Conservation (phyloP, 2,329 filamentous ascomycete genomes). For the Sporothrix variecibatus region DNA sequence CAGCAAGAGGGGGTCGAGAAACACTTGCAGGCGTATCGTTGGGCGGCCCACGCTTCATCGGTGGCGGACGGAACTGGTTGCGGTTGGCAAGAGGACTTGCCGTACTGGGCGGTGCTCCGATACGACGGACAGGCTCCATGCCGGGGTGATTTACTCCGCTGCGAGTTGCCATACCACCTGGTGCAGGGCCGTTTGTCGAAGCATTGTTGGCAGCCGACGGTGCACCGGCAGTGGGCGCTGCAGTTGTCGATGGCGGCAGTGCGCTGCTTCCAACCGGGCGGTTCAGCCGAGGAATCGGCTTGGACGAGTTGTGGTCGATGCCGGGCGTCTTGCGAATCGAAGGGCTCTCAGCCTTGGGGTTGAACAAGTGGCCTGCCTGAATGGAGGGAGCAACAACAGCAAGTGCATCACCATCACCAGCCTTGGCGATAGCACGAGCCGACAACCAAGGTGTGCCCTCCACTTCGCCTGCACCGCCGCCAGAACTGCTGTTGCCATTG, state of each 20-base stretch:
- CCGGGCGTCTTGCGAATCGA: conserved; percentile 88
- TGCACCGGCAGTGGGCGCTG: background rate
- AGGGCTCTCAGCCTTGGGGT: conserved; percentile 74
- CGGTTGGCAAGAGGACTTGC: conserved; percentile 62
- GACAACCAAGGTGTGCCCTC: conserved; percentile 66
- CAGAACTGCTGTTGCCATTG: conserved; percentile 2
- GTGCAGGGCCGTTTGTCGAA: background rate
- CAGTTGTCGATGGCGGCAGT: conserved; percentile 34
- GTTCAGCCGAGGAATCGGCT: conserved; percentile 62
- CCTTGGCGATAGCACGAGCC: conserved; percentile 62
- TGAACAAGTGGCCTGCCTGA: conserved; percentile 60
- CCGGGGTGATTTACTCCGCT: conserved; percentile 52
- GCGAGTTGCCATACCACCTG: conserved; percentile 9
- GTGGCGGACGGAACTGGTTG: conserved; percentile 60
- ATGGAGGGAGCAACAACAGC: conserved; percentile 45
- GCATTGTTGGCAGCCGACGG: background rate
- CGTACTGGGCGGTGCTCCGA: conserved; percentile 57
- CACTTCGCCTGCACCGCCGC: background rate
- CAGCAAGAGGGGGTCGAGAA: conserved; percentile 50
- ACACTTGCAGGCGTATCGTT: conserved; percentile 31
- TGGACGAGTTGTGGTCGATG: conserved; percentile 76
- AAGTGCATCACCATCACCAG: conserved; percentile 49
- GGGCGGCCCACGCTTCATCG: conserved; percentile 55
- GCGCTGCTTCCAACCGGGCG: conserved; percentile 44
- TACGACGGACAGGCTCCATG: conserved; percentile 56